Base-by-base conservation (phyloP, 108 stramenopile genomes). In the Nitzschia sp. region DNA sequence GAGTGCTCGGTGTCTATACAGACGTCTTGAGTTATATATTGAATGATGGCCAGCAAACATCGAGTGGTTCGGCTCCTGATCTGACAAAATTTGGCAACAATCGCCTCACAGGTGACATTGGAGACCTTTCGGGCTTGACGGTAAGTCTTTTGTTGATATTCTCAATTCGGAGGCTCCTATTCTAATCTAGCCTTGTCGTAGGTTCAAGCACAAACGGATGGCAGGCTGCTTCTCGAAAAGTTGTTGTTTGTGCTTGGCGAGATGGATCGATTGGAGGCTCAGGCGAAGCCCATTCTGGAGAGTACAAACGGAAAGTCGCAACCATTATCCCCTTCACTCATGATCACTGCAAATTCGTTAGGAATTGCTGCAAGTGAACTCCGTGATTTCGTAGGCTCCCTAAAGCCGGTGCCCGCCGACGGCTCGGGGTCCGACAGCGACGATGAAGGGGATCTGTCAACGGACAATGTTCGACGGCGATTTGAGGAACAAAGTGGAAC, bases 21-120 rank as follows among this genome's bases (percentile, higher is more conserved):
- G 81, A 88, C 42, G 89, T 92, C 23, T 71, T 95, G 61, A 66
- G 63, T 25, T 79, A 82, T 60, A 49, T 87, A 3, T 48, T 61
- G 21, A 79, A 80, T 19, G 59, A 68, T 49, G 76, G 71, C 13
- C 29, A 66, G 42, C 46, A 55, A 17, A 42, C 66, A 21, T 30
- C 72, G 2, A 42, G 54, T 21, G 56, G 34, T 9, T 54, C 54
- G 27, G 55, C 70, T 6, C 70, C 79, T 47, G 72, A 74, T 36
- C 59, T 76, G 18, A 85, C 81, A 48, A 78, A 77, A 45, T 85
- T 80, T 71, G 88, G 86, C 31, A 95, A 90, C 72, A 92, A 92
- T 85, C 70, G 61, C 25, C 54, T 95, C 19, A 25, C 64, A 32
- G 90, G 93, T 34, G 90, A 92, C 46, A 69, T 95, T 70, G 93